These are phyloP conservation scores for Erythrophleum fordii DNA, from an alignment of 306 rosid species.

Conservation along the genomic window DNA sequence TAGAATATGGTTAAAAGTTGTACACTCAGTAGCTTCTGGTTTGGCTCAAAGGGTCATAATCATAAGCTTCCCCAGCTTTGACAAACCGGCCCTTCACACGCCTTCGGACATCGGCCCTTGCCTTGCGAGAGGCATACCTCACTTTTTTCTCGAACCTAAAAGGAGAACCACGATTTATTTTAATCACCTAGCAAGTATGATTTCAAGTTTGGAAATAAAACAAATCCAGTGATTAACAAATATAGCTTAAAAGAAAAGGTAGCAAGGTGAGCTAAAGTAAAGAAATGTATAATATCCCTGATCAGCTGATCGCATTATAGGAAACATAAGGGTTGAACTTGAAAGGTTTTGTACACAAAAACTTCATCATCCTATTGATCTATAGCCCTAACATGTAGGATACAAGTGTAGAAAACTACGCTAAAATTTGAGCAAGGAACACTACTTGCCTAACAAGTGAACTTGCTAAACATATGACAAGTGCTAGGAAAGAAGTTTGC, in stretches of 20 bases:
- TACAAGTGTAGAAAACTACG: background rate
- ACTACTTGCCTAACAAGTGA: background rate
- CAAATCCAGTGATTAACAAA: background rate
- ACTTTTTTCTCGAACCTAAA: slow-evolving; percentile 85
- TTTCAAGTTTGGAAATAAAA: slow-evolving; percentile 23
- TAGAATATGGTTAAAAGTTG: slow-evolving; percentile 58
- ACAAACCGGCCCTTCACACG: slow-evolving; percentile 97
- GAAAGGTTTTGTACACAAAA: background rate
- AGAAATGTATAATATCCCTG: background rate
- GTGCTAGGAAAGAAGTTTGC: background rate
- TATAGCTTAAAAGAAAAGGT: background rate
- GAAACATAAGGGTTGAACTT: background rate
- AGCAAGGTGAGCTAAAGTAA: slow-evolving; percentile 4
- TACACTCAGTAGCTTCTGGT: slow-evolving; percentile 92
- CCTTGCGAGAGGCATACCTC: slow-evolving; percentile 94
- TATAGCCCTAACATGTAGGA: background rate
- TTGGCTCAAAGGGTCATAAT: slow-evolving; percentile 83
- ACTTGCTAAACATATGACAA: background rate
- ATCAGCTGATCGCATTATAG: no score
- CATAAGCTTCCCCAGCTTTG: slow-evolving; percentile 89
- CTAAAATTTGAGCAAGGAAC: background rate
- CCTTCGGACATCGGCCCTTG: slow-evolving; percentile 86
- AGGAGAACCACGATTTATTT: slow-evolving; percentile 23
- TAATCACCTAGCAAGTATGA: slow-evolving; percentile 28
- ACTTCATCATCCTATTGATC: background rate